These are phyloP conservation scores for Cadophora luteo-olivacea DNA, from an alignment of 2,329 filamentous ascomycete genomes.

Conservation along the genomic window DNA sequence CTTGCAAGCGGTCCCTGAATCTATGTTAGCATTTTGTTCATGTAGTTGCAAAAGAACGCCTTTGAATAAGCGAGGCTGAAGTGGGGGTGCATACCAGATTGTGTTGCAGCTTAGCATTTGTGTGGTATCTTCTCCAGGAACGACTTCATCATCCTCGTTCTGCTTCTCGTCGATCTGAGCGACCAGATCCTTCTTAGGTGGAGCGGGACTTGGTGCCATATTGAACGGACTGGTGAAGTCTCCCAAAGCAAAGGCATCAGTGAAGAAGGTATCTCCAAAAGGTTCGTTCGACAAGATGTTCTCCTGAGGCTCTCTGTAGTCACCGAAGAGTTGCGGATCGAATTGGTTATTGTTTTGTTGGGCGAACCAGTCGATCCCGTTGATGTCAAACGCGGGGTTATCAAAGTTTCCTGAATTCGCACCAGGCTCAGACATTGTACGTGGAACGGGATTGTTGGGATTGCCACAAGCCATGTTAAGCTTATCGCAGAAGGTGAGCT, in stretches of 20 bases:
- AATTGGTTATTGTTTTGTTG: slow-evolving; percentile 86
- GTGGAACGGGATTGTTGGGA: slow-evolving; percentile 57
- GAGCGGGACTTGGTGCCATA: slow-evolving; percentile 52
- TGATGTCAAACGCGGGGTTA: slow-evolving; percentile 53
- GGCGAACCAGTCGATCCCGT: slow-evolving; percentile 74
- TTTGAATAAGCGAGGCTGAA: background rate
- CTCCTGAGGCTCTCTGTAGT: slow-evolving; percentile 89
- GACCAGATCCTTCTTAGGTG: slow-evolving; percentile 72
- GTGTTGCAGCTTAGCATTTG: slow-evolving; percentile 84
- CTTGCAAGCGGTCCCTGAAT: slow-evolving; percentile 85
- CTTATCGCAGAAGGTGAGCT: slow-evolving; percentile 61
- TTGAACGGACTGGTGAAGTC: slow-evolving; percentile 87
- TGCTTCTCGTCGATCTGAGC: slow-evolving; percentile 81
- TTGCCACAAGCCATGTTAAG: slow-evolving; percentile 62
- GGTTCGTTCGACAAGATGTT: slow-evolving; percentile 69
- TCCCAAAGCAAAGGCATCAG: slow-evolving; percentile 75
- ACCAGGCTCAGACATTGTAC: slow-evolving; percentile 48
- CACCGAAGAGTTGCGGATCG: slow-evolving; percentile 88
- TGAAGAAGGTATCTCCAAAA: slow-evolving; percentile 59
- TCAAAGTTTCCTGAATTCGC: slow-evolving; percentile 37
- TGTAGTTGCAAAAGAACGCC: background rate
- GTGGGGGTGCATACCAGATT: slow-evolving; percentile 75
- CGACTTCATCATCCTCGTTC: slow-evolving; percentile 71
- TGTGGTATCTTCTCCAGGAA: slow-evolving; percentile 63
- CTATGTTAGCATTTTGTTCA: slow-evolving; percentile 20